These are phyloP conservation scores for Leishmania gerbilli DNA, from an alignment of 208 protist genomes.

Conservation along the genomic window DNA sequence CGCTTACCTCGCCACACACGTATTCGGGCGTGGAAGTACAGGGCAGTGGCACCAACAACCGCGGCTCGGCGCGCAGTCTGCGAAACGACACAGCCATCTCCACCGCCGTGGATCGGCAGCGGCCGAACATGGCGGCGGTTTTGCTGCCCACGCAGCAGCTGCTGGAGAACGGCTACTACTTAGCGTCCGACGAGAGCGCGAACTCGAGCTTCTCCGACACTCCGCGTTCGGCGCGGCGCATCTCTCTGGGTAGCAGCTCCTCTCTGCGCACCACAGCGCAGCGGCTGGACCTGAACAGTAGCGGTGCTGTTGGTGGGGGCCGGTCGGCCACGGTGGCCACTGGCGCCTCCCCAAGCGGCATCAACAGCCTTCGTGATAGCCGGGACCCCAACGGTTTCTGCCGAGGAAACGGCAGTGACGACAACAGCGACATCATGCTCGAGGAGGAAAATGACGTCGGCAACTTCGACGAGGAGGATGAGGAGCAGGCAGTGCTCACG, in stretches of 20 bases:
- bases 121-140: neutral
- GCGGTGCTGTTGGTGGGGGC: neutral
- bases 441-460: conserved; percentile 6
- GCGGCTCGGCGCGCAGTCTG: conserved; percentile 7
- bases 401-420: neutral
- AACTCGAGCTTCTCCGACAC: conserved; percentile 71
- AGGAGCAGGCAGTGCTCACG: conserved; percentile 61
- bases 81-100: neutral
- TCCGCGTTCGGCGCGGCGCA: conserved; percentile 20
- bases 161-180: conserved; percentile 32
- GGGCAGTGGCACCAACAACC: neutral
- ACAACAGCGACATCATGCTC: conserved; percentile 3
- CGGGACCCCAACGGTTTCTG: neutral
- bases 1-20: neutral
- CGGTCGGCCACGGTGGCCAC: neutral
- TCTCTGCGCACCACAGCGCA: conserved; percentile 6
- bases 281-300: conserved; percentile 16
- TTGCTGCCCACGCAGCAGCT: conserved; percentile 22
- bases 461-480: conserved; percentile 56
- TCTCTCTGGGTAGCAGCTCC: conserved; percentile 12
- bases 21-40: neutral
- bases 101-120: neutral
- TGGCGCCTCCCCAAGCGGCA: neutral
- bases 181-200: conserved; percentile 27
- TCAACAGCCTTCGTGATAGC: neutral